Conservation (phyloP, 1,139 yeast genomes). For the Yamadazyma mexicana region DNA sequence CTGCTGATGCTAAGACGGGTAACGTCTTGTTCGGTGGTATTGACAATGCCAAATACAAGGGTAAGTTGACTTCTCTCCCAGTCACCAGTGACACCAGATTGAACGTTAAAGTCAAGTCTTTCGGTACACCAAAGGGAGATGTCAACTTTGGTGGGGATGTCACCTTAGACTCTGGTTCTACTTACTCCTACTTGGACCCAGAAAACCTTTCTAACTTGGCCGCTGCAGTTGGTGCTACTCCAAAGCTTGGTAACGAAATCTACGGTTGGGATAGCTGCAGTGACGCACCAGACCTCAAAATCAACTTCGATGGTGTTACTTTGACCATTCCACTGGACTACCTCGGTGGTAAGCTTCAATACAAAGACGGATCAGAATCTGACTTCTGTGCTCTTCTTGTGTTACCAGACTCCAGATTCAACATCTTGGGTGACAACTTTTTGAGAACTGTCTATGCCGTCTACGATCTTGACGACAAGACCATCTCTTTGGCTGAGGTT, state of each 20-base stretch:
- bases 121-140: constrained; percentile 16
- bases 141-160: constrained; percentile 23
- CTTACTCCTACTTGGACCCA: constrained; percentile 28
- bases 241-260: background rate
- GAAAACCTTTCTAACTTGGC: constrained; percentile 20
- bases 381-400: constrained; percentile 8
- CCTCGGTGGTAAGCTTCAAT: constrained; percentile 1
- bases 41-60: constrained; percentile 47
- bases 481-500: constrained; percentile 71
- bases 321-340: constrained; percentile 27
- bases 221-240: constrained; percentile 8
- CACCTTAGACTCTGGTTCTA: constrained; percentile 27
- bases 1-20: constrained; percentile 29
- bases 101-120: constrained; percentile 21
- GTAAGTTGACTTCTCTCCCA: constrained; percentile 23
- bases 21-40: constrained; percentile 51
- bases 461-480: constrained; percentile 65
- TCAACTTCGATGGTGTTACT: constrained; percentile 31
- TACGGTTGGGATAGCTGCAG: constrained; percentile 9
- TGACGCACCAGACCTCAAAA: constrained; percentile 17
- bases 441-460: constrained; percentile 74
- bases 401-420: constrained; percentile 11
- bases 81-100: constrained; percentile 22
- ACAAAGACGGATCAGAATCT: constrained; percentile 10
- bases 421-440: constrained; percentile 69